These are phyloP conservation scores for Cadophora gregata DNA, from an alignment of 2,329 filamentous ascomycete species.

Conservation along the genomic window DNA sequence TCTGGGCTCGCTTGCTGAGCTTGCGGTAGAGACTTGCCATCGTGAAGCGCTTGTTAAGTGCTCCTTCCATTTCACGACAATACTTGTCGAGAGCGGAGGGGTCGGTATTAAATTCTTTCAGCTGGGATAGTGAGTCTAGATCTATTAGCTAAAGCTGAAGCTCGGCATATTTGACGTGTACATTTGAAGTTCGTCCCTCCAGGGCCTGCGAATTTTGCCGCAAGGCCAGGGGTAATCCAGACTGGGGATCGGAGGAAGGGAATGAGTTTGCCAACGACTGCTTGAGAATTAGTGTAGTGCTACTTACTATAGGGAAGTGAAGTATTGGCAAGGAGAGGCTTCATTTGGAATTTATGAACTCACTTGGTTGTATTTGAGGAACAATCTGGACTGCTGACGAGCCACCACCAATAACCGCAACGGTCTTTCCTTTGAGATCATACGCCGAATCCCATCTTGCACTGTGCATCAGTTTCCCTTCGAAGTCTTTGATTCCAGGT, in stretches of 20 bases:
- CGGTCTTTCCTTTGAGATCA: conserved; percentile 41
- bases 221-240: conserved; percentile 51
- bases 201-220: conserved; percentile 36
- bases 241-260: conserved; percentile 64
- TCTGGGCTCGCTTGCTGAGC: not conserved
- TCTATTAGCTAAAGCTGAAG: not conserved
- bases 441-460: conserved; percentile 52
- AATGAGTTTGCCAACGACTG: conserved; percentile 54
- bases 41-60: conserved; percentile 41
- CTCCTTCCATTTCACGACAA: conserved; percentile 36
- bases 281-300: not conserved
- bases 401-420: conserved; percentile 48
- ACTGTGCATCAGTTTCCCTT: conserved; percentile 52
- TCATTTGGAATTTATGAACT: conserved; percentile 21
- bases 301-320: not conserved
- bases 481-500: conserved; percentile 52
- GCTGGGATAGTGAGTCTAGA: conserved; percentile 29
- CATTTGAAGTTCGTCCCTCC: conserved; percentile 34
- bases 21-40: conserved; percentile 27
- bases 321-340: not conserved
- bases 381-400: conserved; percentile 47
- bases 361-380: conserved; percentile 49
- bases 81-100: conserved; percentile 34
- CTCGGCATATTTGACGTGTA: not conserved
- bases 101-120: conserved; percentile 34